Evolutionary conservation across 2,329 filamentous ascomycete species (phyloP), one percentile per base, ranked within the genome.

Genomic region (Colletotrichum spaethianum): DNA sequence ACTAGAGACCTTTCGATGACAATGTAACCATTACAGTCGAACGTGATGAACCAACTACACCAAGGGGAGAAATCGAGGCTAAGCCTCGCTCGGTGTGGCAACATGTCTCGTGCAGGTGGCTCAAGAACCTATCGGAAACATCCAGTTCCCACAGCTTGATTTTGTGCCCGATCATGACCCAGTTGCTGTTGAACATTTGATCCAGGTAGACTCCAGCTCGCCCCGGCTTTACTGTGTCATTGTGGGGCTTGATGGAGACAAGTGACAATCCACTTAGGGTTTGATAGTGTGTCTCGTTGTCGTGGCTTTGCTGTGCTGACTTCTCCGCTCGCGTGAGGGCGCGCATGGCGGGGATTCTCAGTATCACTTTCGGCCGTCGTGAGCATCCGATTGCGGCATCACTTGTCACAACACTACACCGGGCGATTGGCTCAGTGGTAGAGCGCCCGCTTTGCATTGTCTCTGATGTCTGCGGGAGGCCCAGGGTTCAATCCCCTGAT

Each of bases 401-500:
- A 65, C 6, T 28, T 20, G 20, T 9, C 8, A 16, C 3, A 12
- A 8, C 2, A 6, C 14, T 18, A 2, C 11, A 57, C n/a, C 20
- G 68, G 68, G 68, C 63, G 63, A 46, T 50, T 71, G 44, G 68
- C 63, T 60, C 56, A 71, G 68, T 67, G 68, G 68, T 71, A 71
- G 55, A 55, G 63, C 68, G 63, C 57, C 63, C 63, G 68, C 68
- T 71, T 71, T 71, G 68, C 68, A 71, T 67, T 14, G 2, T 26
- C 16, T 1, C 4, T 38, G 4, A 40, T 53, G 33, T 44, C 63
- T 71, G 68, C 68, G 68, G 63, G 57, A 71, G 68, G 63, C 65
- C 68, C 68, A 71, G 68, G 68, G 56, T 71, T 71, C 68, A 57
- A 71, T 71, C 68, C 56, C 68, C 68, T 71, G 68, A 50, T 59